Evolutionary conservation across 768 basidiomycete genomes (phyloP), one percentile per base, ranked within the genome.

Genomic region (Suillus cothurnatus): DNA sequence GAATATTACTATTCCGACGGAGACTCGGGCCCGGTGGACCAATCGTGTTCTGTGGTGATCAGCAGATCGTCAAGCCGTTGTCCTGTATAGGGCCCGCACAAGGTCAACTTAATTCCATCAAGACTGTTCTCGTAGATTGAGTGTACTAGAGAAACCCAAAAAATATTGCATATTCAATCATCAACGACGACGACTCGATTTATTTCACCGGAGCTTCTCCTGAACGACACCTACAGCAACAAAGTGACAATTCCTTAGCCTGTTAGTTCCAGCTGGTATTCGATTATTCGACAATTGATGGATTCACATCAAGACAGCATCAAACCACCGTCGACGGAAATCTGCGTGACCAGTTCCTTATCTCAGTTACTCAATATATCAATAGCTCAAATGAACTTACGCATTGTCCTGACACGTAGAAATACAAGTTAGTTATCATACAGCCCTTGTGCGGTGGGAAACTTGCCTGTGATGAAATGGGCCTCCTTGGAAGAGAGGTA

Each of bases 401-500:
- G 23, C 67, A 47, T 68, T 68, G 70, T 19, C 67, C 67, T 68
- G n/a, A 19, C 19, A 7, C 15, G 21, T 6, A 3, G 8, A 11
- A 26, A 9, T 36, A 28, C 5, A 28, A 28, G 26, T 62, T 39
- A 64, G 59, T 36, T 58, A 26, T 3, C 14, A 55, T 6, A 12
- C 17, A 26, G 23, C 57, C 26, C 49, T 17, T 43, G 6, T 41
- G 31, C 15, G 8, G 49, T 50, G 6, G 14, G 41, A 49, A 11
- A 19, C 69, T 66, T 64, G 68, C 79, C 80, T 0, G 78, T 81
- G 12, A 81, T 71, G 62, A 76, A 77, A 31, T 73, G 70, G 4
- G 79, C 75, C 23, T 73, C 76, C 7, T 77, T 70, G 2, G 77
- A 78, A 8, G 73, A 73, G 4, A 81, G 69, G 62, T 72, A 80